Base-by-base conservation (phyloP, 768 basidiomycete species). In the Antrodiella citrinella region DNA sequence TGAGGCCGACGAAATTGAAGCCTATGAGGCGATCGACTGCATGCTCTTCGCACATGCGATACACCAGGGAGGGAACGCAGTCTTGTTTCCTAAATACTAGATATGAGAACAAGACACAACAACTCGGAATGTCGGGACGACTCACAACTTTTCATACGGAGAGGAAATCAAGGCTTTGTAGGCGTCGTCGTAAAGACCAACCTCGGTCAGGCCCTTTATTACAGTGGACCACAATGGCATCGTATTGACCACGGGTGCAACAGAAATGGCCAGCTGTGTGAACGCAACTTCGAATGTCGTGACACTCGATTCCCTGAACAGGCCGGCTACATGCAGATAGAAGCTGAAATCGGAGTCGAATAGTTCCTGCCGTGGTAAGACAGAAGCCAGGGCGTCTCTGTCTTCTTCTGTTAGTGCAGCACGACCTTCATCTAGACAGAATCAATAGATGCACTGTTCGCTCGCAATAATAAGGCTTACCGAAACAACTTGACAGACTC, bases 31-130 rank as follows among this genome's bases (percentile, higher is more conserved):
- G 76, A 46, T 85, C 84, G 15, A 92, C 78, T 26, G 88, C 82
- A 60, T 86, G 78, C 51, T 84, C 82, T 63, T 96, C 92, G 63
- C 95, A 97, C 89, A 97, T 95, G 56, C 81, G 80, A 58, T 91
- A 85, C 51, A 92, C 83, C 45, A 99, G 73, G 53, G 87, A 84
- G 45, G 82, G 80, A 21, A 90, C 77, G 59, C 81, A 86, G 55
- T 93, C 91, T 45, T 80, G 80, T 70, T 84, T 88, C 60, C 93
- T 96, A 65, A 30, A 42, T 23, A 47, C 24, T 38, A 51, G 26
- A 21, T 44, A 43, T 55, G 51, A 44, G 50, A 24, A 50, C 3
- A 18, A 5, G n/a, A 41, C 24, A 51, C 18, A 39, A 44, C 15
- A 12, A 40, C 30, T 41, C 23, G 23, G 15, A 26, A 25, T 18